Evolutionary conservation across 345 rosid species (phyloP).

Genomic region (Crucihimalaya himalaica): DNA sequence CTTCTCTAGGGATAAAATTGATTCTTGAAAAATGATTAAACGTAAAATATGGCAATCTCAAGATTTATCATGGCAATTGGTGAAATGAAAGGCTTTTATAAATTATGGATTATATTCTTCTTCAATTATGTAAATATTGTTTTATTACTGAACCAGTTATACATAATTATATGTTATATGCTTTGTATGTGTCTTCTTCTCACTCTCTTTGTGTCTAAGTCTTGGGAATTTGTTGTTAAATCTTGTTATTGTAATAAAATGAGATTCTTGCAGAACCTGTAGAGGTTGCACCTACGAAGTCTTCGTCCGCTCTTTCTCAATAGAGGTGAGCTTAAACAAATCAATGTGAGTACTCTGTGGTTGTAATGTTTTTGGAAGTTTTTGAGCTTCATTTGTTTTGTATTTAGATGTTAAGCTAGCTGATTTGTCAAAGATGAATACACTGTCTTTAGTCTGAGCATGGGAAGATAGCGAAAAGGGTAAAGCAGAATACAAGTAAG

Average conservation of each 20-base stretch:
- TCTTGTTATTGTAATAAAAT: constrained; percentile 9
- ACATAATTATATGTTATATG: neutral
- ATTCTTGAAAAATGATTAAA: neutral
- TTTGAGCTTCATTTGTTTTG: neutral
- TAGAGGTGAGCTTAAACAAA: constrained; percentile 54
- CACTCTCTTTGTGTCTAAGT: neutral
- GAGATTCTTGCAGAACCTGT: constrained; percentile 52
- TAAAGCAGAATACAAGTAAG: constrained; percentile 84
- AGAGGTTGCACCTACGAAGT: constrained; percentile 53
- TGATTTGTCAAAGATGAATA: constrained; percentile 73
- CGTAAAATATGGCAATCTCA: neutral
- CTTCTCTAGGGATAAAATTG: neutral
- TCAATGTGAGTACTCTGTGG: neutral
- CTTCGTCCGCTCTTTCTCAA: constrained; percentile 65
- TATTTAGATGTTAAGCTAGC: constrained; percentile 81
- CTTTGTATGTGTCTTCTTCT: neutral
- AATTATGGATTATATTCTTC: neutral
- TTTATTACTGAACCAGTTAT: neutral
- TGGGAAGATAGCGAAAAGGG: constrained; percentile 91
- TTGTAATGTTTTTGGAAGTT: too few relatives aligned
- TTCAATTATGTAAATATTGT: neutral
- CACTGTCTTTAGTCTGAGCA: constrained; percentile 63
- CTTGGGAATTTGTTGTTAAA: neutral
- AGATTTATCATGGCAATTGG: neutral
- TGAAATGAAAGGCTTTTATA: neutral